Evolutionary conservation across 768 basidiomycete species (phyloP).

Genomic region (Mycena latifolia): DNA sequence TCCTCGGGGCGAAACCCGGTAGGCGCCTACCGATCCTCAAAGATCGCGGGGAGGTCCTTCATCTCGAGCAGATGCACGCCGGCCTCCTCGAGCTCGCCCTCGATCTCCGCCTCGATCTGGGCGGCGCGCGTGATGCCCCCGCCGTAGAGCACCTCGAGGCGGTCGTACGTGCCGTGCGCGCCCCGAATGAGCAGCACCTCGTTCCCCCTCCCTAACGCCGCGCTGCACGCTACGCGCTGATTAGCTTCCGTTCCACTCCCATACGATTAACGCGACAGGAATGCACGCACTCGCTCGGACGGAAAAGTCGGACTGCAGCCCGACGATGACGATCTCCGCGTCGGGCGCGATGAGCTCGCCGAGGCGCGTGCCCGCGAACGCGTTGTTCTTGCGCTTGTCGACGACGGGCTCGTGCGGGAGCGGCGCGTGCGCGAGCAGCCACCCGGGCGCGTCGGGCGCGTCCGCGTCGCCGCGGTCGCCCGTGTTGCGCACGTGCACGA

Average conservation of each 20-base stretch:
- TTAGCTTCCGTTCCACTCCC: constrained; percentile 4
- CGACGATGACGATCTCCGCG: constrained; percentile 75
- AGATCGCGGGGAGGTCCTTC: constrained; percentile 71
- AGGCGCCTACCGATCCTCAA: constrained; percentile 50
- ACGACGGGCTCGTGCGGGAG: constrained; percentile 64
- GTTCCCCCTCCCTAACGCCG: constrained; percentile 74
- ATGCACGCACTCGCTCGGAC: constrained; percentile 55
- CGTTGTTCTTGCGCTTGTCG: constrained; percentile 80
- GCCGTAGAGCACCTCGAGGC: constrained; percentile 71
- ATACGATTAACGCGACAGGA: not conserved
- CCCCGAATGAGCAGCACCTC: constrained; percentile 72
- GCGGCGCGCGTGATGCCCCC: constrained; percentile 66
- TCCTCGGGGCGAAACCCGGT: no score
- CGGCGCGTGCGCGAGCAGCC: constrained; percentile 71
- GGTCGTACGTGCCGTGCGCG: constrained; percentile 77
- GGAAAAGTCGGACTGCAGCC: constrained; percentile 77
- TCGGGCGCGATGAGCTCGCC: constrained; percentile 60
- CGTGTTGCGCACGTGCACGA: constrained; percentile 77
- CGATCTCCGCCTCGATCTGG: constrained; percentile 69
- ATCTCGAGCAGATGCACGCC: constrained; percentile 76
- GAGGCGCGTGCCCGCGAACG: constrained; percentile 71
- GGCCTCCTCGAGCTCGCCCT: constrained; percentile 76
- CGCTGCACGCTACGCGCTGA: constrained; percentile 59
- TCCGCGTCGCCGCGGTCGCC: constrained; percentile 74
- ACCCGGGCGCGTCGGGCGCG: constrained; percentile 66